These are phyloP conservation scores for Rhizomucor miehei DNA, from an alignment of 371 early-diverging fungal genomes.

Conservation along the genomic window DNA sequence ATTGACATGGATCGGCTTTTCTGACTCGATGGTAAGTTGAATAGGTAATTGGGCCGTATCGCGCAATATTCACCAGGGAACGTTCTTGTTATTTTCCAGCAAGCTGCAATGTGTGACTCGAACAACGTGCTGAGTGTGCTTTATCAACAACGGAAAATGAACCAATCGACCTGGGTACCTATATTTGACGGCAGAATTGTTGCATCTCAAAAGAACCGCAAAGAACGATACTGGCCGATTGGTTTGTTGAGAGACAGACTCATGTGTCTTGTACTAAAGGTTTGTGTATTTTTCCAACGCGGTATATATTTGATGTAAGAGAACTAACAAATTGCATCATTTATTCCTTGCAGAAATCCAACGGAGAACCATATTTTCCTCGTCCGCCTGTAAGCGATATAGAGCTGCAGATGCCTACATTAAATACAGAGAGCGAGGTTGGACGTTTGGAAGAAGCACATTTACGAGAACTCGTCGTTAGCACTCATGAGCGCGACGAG, in stretches of 20 bases:
- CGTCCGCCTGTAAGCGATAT: slow-evolving; percentile 73
- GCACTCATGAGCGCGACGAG: slow-evolving; percentile 49
- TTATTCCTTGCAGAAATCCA: slow-evolving; percentile 15
- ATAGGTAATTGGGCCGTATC: too few species aligned
- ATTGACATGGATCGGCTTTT: slow-evolving; percentile 85
- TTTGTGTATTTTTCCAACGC: too few species aligned
- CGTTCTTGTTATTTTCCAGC: slow-evolving; percentile 30
- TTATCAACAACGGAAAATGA: slow-evolving; percentile 49
- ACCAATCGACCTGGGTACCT: slow-evolving; percentile 75
- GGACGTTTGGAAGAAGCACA: slow-evolving; percentile 63
- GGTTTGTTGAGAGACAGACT: slow-evolving; percentile 61
- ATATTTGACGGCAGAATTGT: slow-evolving; percentile 57
- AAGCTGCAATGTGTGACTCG: slow-evolving; percentile 71
- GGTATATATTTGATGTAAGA: too few species aligned
- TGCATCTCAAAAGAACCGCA: slow-evolving; percentile 21
- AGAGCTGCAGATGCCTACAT: slow-evolving; percentile 69
- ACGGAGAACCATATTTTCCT: slow-evolving; percentile 70
- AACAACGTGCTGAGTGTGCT: slow-evolving; percentile 62
- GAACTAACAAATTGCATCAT: too few species aligned
- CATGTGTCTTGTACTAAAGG: slow-evolving; percentile 67
- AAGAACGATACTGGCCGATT: slow-evolving; percentile 73
- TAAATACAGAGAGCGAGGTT: slow-evolving; percentile 46
- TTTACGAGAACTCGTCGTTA: slow-evolving; percentile 42
- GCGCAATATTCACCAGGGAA: too few species aligned
- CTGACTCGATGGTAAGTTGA: slow-evolving; percentile 62